Base-by-base conservation (phyloP, 2,329 filamentous ascomycete genomes). In the Aaosphaeria pasadenensis region DNA sequence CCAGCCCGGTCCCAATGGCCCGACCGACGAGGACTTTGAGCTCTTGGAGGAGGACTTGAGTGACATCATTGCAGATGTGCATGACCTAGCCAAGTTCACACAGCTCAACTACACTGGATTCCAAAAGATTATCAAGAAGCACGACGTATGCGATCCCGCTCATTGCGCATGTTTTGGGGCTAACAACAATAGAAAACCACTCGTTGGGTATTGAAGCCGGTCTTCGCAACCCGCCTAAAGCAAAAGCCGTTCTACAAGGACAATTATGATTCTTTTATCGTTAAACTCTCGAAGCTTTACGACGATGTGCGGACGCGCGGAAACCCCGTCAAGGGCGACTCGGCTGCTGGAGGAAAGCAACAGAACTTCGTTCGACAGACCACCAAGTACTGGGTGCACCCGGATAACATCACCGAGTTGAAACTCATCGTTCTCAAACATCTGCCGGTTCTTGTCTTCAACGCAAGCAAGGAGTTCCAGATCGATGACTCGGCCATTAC, bases 41-140 rank as follows among this genome's bases (percentile, higher is more conserved):
- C 76, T 95, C 60, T 81, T 97, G 31, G 94, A 99, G 75, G 89
- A 96, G 68, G 91, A 96, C 63, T 75, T 99, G 64, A 96, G 91
- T 73, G 94, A 99, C 70, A 91, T 99, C 65, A 99, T 99, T 69
- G 94, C 94, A 59, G 92, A 99, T 66, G 94, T 99, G 24, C 92
- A 99, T 72, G 94, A 99, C 64, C 80, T 99, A 51, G 91, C 94
- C 71, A 97, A 97, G 74, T 99, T 96, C 70, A 95, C 95, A 5
- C 92, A 96, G 75, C 77, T 99, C 67, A 99, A 99, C 74, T 99
- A 99, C 69, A 97, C 92, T 0, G 94, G 94, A 5, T 99, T 99
- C 70, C 95, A 96, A 77, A 99, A 99, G 79, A 99, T 99, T 55
- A 96, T 99, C 73, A 99, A 99, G 80, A 99, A 99, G 79, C 94